These are phyloP conservation scores for Talaromyces sp. DNA, from an alignment of 2,329 filamentous ascomycete species.

Conservation along the genomic window DNA sequence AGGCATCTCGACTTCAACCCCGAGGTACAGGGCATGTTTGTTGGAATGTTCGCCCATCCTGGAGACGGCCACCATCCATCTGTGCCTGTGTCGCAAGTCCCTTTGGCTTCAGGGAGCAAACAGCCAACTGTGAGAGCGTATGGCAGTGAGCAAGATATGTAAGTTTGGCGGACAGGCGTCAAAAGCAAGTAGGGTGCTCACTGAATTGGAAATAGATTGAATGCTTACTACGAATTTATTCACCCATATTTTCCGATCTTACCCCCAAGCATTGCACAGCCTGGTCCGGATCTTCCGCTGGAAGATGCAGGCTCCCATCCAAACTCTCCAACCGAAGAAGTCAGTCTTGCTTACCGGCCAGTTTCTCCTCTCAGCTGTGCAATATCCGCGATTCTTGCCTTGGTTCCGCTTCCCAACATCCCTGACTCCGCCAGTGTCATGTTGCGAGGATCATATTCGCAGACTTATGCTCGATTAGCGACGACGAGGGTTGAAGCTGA, in stretches of 20 bases:
- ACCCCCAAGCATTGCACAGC: slow-evolving; percentile 34
- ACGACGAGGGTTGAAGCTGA: slow-evolving; percentile 40
- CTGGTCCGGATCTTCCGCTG: slow-evolving; percentile 33
- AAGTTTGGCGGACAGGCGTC: slow-evolving; percentile 17
- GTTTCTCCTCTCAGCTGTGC: slow-evolving; percentile 44
- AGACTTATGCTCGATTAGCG: slow-evolving; percentile 39
- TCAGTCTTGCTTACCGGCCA: slow-evolving; percentile 34
- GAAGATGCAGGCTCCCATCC: slow-evolving; percentile 30
- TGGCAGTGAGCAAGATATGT: slow-evolving; percentile 42
- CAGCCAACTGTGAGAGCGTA: slow-evolving; percentile 38
- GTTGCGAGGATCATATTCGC: slow-evolving; percentile 38
- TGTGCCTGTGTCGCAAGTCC: slow-evolving; percentile 25
- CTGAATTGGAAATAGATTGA: slow-evolving; percentile 30
- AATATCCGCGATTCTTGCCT: slow-evolving; percentile 41
- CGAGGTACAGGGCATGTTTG: slow-evolving; percentile 36
- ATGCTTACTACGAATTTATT: slow-evolving; percentile 47
- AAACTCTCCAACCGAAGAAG: slow-evolving; percentile 30
- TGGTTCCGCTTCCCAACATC: slow-evolving; percentile 43
- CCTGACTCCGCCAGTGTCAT: slow-evolving; percentile 35
- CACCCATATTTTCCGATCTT: slow-evolving; percentile 46
- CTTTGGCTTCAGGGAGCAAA: slow-evolving; percentile 25
- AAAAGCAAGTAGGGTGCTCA: not conserved
- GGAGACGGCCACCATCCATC: slow-evolving; percentile 25
- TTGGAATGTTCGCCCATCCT: slow-evolving; percentile 31
- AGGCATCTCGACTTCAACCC: slow-evolving; percentile 37